Percentiles rank a stretch among this genome's conserved stretches.
Evolutionary conservation across 2,329 filamentous ascomycete species (phyloP).

Genomic region (Beauveria sp.): DNA sequence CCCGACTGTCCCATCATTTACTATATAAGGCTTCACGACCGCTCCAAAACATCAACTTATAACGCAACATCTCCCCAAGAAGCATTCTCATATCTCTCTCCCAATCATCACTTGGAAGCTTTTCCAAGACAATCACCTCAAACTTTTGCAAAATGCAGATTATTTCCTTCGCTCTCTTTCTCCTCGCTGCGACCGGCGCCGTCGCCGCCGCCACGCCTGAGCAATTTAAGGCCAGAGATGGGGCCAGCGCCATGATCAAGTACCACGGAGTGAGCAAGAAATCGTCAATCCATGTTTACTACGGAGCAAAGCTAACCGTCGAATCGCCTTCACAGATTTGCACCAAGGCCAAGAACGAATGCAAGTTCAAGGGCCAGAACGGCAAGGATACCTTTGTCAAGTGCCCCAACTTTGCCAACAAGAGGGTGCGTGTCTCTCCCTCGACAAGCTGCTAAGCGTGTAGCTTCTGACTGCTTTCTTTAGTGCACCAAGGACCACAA

Average conservation of each 20-base stretch:
- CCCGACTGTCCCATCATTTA: neutral
- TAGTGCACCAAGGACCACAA: neutral
- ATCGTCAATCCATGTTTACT: neutral
- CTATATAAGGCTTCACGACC: neutral
- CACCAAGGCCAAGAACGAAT: neutral
- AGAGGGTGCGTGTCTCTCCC: neutral
- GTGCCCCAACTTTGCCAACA: neutral
- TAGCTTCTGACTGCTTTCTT: neutral
- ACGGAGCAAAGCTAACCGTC: neutral
- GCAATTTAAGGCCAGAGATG: neutral
- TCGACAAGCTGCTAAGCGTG: neutral
- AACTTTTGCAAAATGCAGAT: neutral
- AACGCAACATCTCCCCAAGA: neutral
- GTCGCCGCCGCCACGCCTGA: neutral
- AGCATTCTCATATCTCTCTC: neutral
- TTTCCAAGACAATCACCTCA: neutral
- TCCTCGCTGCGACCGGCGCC: neutral
- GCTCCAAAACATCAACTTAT: neutral
- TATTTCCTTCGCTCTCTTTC: neutral
- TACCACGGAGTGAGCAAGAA: neutral
- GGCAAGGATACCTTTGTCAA: neutral
- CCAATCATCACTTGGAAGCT: neutral
- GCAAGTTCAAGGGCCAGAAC: neutral
- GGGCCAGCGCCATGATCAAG: neutral
- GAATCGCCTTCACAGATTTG: neutral